These are phyloP conservation scores for Pythium guiyangense DNA, from an alignment of 352 stramenopile genomes.

Conservation along the genomic window DNA sequence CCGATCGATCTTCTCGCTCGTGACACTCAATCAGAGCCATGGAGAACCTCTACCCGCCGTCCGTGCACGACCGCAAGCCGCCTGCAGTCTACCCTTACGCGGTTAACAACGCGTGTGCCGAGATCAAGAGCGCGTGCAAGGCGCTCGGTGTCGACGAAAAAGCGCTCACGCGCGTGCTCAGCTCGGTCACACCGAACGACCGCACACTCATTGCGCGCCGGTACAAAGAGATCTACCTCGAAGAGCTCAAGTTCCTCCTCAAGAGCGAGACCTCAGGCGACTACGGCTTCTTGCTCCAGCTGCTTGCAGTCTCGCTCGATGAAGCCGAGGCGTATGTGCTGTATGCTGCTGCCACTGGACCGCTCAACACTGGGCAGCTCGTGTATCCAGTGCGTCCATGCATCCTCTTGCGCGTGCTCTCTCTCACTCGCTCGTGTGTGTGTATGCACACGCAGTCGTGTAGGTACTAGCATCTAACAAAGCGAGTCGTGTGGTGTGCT, in stretches of 20 bases:
- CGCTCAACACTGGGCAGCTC: conserved; percentile 17
- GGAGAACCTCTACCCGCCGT: conserved; percentile 23
- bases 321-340: conserved; percentile 27
- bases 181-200: conserved; percentile 16
- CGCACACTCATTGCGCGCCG: conserved; percentile 20
- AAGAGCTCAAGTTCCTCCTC: conserved; percentile 18
- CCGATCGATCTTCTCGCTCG: too few species aligned
- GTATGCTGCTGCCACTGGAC: conserved; percentile 19
- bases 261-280: conserved; percentile 21
- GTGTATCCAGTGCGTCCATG: conserved; percentile 20
- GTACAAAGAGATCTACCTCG: conserved; percentile 25
- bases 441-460: too few species aligned
- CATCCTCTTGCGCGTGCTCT: too few species aligned
- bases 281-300: conserved; percentile 22
- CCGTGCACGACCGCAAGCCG: conserved; percentile 14
- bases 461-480: too few species aligned
- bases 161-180: conserved; percentile 15
- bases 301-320: conserved; percentile 18
- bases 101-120: conserved; percentile 21
- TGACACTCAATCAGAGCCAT: conserved; percentile 12
- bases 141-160: conserved; percentile 21
- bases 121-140: conserved; percentile 23
- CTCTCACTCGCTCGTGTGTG: too few species aligned
- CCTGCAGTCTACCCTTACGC: conserved; percentile 9
- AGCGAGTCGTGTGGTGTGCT: conserved; percentile 2